Evolutionary conservation across 169 alveolate species (phyloP).

Genomic region (Plasmodium fragile): DNA sequence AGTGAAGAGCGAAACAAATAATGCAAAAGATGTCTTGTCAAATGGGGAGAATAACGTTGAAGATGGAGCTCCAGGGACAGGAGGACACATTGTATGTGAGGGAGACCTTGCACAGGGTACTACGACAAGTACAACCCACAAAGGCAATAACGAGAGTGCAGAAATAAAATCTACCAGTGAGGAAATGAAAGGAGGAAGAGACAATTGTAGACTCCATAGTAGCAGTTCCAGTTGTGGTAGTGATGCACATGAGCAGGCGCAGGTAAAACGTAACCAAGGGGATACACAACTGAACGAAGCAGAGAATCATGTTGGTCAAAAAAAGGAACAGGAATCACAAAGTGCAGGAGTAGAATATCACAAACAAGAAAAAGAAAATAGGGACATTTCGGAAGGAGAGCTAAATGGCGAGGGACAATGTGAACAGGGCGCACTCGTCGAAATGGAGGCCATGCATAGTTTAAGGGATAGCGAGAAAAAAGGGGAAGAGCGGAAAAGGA

Average conservation of each 20-base stretch:
- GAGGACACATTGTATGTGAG: neutral
- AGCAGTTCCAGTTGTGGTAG: neutral
- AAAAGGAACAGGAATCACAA: neutral
- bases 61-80: neutral
- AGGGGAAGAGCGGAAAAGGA: neutral
- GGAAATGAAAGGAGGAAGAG: neutral
- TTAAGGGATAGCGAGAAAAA: slow-evolving; percentile 4
- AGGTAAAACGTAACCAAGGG: neutral
- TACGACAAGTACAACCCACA: neutral
- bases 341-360: neutral
- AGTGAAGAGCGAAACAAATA: neutral
- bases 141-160: neutral
- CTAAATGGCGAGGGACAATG: neutral
- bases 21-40: neutral
- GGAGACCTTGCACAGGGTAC: neutral
- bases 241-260: neutral
- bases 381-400: neutral
- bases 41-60: neutral
- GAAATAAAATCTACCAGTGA: neutral
- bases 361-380: neutral
- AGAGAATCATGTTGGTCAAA: neutral
- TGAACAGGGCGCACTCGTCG: neutral
- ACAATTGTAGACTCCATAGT: neutral
- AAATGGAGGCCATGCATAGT: neutral
- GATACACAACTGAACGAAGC: neutral